Base-by-base conservation (phyloP, 1,284 basidiomycete species). In the Wolfiporia cocos region DNA sequence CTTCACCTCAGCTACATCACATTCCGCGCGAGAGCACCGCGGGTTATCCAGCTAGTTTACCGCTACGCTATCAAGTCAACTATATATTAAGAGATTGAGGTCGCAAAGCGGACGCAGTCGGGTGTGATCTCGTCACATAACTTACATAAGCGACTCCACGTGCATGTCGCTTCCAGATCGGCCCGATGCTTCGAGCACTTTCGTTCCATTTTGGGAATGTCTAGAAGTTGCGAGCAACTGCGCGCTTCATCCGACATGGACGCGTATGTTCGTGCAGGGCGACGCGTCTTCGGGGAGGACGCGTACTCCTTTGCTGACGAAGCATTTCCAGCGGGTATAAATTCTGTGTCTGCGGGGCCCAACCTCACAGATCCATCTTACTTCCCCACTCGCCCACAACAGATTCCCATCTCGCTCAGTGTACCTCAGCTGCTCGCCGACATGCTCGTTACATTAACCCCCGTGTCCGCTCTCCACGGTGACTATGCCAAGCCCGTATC, bases 381-480 rank as follows among this genome's bases (percentile, higher is more conserved):
- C 28, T 32, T 33, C 32, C n/a, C n/a, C 23, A 36, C 28, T 28
- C 42, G 19, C 14, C 14, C 21, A 15, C 34, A 23, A 28, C 14
- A 14, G 26, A 7, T 14, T 7, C 7, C 26, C 14, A 28, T 28
- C 26, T 9, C 26, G 7, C 9, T 28, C 26, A 9, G 7, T 9
- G 26, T 28, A 14, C 26, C 26, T 28, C 14, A 28, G 9, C 7
- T 14, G 14, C 7, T 14, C 26, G 26, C 21, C 23, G 43, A n/a
- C 38, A 55, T 57, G 54, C 48, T 52, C 23, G 46, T 51, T 30
- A n/a, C n/a, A n/a, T 41, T 55, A 40, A 47, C 51, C 15, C 49
- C 51, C 3, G 34, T 44, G 17, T 49, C 44, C 12, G 39, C 43
- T 12, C 44, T 49, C 24, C 46, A 36, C 30, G 45, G 41, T 18